Evolutionary conservation across 2,329 filamentous ascomycete species (phyloP).

Genomic region (Laburnicola sp.): DNA sequence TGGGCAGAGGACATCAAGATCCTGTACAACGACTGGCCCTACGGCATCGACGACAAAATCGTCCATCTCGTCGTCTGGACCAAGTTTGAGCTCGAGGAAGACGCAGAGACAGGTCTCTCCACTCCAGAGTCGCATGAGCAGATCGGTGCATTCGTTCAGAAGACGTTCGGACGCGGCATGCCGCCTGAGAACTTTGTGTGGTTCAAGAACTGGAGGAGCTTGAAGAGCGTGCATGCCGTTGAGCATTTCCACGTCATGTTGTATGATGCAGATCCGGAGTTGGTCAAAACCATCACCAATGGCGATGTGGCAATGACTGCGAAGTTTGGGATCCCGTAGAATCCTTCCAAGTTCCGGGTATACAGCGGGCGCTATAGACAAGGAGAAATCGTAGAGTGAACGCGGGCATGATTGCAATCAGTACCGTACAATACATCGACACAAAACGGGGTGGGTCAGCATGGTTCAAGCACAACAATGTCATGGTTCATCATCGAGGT

Average conservation of each 20-base stretch:
- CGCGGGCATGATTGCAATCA: background rate
- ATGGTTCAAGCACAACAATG: background rate
- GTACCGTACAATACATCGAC: too few relatives aligned
- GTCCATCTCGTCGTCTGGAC: conserved; percentile 91
- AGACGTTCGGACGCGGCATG: conserved; percentile 63
- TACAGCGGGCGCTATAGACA: conserved; percentile 16
- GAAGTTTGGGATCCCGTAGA: conserved; percentile 19
- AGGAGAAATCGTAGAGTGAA: conserved; percentile 1
- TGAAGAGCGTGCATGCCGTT: conserved; percentile 84
- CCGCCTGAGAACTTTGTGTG: conserved; percentile 60
- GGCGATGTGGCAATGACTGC: conserved; percentile 68
- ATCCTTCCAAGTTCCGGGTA: background rate
- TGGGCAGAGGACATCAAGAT: conserved; percentile 68
- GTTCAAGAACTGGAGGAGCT: conserved; percentile 88
- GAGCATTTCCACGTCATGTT: conserved; percentile 97
- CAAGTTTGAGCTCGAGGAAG: conserved; percentile 78
- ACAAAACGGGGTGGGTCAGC: background rate
- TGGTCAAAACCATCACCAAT: conserved; percentile 70
- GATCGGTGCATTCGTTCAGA: conserved; percentile 72
- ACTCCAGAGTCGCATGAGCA: conserved; percentile 63
- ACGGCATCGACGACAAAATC: conserved; percentile 76
- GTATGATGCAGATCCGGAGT: conserved; percentile 70
- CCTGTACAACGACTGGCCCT: conserved; percentile 91
- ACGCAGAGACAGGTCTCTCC: conserved; percentile 66
- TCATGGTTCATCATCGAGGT: background rate